Evolutionary conservation across 2,329 filamentous ascomycete genomes (phyloP), one percentile per base, ranked within the genome.

Genomic region (Colletotrichum sp.): DNA sequence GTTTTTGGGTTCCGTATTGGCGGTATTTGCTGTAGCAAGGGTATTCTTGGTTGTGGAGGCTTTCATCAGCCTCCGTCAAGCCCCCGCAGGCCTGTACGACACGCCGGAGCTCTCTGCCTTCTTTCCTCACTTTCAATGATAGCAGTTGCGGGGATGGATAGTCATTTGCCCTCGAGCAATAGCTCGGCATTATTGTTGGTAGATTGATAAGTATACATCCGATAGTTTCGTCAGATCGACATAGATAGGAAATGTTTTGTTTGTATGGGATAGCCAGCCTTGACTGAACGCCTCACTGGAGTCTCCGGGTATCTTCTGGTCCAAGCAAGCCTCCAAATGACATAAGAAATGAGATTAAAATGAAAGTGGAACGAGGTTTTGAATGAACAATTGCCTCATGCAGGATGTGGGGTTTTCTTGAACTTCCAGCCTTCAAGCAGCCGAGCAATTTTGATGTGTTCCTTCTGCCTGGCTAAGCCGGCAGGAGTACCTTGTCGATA

Each of bases 401-500:
- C 18, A 6, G 34, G 9, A 26, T 24, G 55, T 26, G n/a, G 21
- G 15, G 48, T 3, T 64, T 57, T n/a, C 16, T 75, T 77, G 30
- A 73, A 64, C 34, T 74, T 79, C 74, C 75, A 77, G 24, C 74
- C 64, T 39, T 78, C 78, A 32, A 79, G 77, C 15, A 79, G 28
- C 26, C 72, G 67, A 32, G 71, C 76, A 60, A 79, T 13, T 21
- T 76, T 72, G 30, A 69, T 21, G 15, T 77, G 70, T 13, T 71
- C 79, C 36, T 76, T 79, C 71, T 80, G 79, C 63, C 77, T 78
- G 8, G 80, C 80, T 24, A 80, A 32, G 4, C 80, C 80, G 6
- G 79, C 77, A 30, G 79, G 75, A 16, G 80, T 80, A 10, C 80
- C 80, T 67, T 81, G 80, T 12, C 78, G 74, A 71, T 80, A 81